These are phyloP conservation scores for Penicillium nordicum DNA, from an alignment of 2,329 filamentous ascomycete genomes.

Conservation along the genomic window DNA sequence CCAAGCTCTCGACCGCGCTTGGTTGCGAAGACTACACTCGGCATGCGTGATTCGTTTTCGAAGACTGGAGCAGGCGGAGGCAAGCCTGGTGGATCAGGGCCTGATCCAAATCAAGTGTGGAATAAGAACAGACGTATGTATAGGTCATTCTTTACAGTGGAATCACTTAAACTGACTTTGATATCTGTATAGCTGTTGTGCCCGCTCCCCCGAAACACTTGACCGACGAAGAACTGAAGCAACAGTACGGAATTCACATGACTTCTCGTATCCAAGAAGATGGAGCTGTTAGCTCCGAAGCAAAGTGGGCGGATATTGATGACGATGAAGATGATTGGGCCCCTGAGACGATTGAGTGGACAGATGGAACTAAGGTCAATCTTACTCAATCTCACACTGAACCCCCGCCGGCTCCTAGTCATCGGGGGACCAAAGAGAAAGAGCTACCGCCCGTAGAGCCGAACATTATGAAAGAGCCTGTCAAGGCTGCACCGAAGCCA, in stretches of 20 bases:
- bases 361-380: slow-evolving; percentile 64
- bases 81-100: slow-evolving; percentile 50
- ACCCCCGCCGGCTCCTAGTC: slow-evolving; percentile 16
- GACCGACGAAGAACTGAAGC: slow-evolving; percentile 66
- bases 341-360: slow-evolving; percentile 66
- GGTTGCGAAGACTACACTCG: slow-evolving; percentile 60
- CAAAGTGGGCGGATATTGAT: slow-evolving; percentile 68
- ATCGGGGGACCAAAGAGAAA: slow-evolving; percentile 27
- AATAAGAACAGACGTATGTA: slow-evolving; percentile 62
- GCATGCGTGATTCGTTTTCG: slow-evolving; percentile 49
- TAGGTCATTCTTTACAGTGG: background rate
- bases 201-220: slow-evolving; percentile 60
- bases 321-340: slow-evolving; percentile 68
- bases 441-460: slow-evolving; percentile 15
- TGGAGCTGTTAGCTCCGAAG: slow-evolving; percentile 55
- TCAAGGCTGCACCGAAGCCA: slow-evolving; percentile 35
- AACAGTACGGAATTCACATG: slow-evolving; percentile 66
- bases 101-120: slow-evolving; percentile 66
- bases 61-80: slow-evolving; percentile 47
- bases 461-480: slow-evolving; percentile 21
- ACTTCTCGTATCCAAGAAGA: slow-evolving; percentile 63
- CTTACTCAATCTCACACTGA: slow-evolving; percentile 46
- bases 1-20: slow-evolving; percentile 56
- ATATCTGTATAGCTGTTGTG: slow-evolving; percentile 44
- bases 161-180: slow-evolving; percentile 18